Evolutionary conservation across 2,329 filamentous ascomycete species (phyloP).

Genomic region (Cytospora piceae): DNA sequence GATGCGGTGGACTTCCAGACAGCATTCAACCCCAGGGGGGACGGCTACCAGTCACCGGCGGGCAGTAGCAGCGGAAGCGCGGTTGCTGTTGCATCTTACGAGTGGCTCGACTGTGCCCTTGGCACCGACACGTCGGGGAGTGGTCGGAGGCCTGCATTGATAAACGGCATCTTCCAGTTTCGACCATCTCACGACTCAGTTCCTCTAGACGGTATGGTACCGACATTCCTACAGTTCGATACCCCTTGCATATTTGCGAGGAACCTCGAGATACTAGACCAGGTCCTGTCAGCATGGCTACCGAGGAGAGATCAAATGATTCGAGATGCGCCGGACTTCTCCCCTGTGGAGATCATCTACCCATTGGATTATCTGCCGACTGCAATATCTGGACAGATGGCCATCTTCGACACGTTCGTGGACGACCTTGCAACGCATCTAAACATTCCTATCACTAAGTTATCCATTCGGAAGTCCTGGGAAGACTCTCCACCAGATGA

Average conservation of each 20-base stretch:
- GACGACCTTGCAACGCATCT: slow-evolving; percentile 6
- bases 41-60: slow-evolving; percentile 51
- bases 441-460: neutral
- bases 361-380: slow-evolving; percentile 8
- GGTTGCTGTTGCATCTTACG: slow-evolving; percentile 40
- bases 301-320: neutral
- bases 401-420: neutral
- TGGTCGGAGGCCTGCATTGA: slow-evolving; percentile 8
- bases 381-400: neutral
- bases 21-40: slow-evolving; percentile 52
- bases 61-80: slow-evolving; percentile 44
- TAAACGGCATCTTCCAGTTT: slow-evolving; percentile 17
- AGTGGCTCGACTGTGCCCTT: slow-evolving; percentile 35
- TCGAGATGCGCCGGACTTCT: neutral
- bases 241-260: slow-evolving; percentile 8
- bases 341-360: slow-evolving; percentile 5
- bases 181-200: slow-evolving; percentile 7
- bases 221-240: slow-evolving; percentile 14
- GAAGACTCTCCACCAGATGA: neutral
- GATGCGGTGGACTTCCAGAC: slow-evolving; percentile 39
- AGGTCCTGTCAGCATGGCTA: neutral
- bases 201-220: neutral
- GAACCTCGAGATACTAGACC: neutral
- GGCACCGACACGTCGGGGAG: slow-evolving; percentile 22
- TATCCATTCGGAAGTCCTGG: slow-evolving; percentile 10